Evolutionary conservation across 108 stramenopile genomes (phyloP), one percentile per base, ranked within the genome.

Genomic region (Skeletonema grethae): DNA sequence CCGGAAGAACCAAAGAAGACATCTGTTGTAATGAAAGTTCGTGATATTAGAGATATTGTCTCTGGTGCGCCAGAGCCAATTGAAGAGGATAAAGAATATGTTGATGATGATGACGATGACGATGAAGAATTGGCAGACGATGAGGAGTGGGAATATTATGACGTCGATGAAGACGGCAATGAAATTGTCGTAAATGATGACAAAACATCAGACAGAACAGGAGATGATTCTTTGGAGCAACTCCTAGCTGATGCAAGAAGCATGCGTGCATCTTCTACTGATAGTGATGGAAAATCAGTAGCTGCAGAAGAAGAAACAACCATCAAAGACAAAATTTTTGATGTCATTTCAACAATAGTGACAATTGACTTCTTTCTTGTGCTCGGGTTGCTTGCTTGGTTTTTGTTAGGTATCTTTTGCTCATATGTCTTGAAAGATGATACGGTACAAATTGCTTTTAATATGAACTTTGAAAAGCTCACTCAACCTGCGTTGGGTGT

Each of bases 341-440:
- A 83, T 63, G 80, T 79, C 24, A 84, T 97, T 39, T 91, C 92
- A 9, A 92, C 90, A 10, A 81, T 97, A 41, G 90, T 97, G n/a
- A 93, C 92, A 11, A 81, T 88, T 31, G 96, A 97, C 83, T 97
- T 97, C 80, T 97, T 97, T 78, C 72, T 97, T 4, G 95, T 97
- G 18, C 73, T 88, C 64, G 92, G 60, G 29, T 86, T 97, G 11
- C 77, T 97, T 63, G 67, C 84, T 13, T 97, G 96, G 96, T 96
- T 97, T 75, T 63, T 97, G 61, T 75, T 83, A 46, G 97, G 95
- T 13, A 95, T 97, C 34, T 90, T 93, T 60, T 87, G 87, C 20
- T 80, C 88, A 16, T 80, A 66, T 53, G 85, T 92, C 1, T 82
- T 97, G 63, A 85, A 88, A 53, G 80, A 97, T 73, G 94, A 92